Conservation (phyloP, 192 early-diverging fungal genomes). For the Linnemannia zychae region DNA sequence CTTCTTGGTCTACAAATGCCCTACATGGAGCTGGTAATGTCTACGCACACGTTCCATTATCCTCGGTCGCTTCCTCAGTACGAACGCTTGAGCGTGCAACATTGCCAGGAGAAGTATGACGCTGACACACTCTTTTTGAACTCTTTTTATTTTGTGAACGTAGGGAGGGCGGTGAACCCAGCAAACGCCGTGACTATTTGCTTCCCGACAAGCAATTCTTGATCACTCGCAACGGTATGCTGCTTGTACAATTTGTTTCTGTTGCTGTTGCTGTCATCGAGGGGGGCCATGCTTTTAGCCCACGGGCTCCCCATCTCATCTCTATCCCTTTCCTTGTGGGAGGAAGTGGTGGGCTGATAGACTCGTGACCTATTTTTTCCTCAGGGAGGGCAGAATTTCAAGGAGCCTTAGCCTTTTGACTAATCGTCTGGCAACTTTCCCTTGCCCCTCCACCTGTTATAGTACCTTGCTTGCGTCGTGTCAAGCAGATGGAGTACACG, state of each 20-base stretch:
- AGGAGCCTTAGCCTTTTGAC: constrained; percentile 28
- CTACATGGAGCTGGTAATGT: constrained; percentile 92
- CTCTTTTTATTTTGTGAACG: not conserved
- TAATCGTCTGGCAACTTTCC: not conserved
- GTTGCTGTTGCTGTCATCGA: not conserved
- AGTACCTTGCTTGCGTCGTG: constrained; percentile 93
- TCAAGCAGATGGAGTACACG: constrained; percentile 84
- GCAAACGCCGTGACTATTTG: constrained; percentile 89
- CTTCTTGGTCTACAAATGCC: constrained; percentile 98
- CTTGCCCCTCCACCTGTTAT: not conserved
- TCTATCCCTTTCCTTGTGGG: constrained; percentile 4
- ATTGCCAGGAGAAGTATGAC: not conserved
- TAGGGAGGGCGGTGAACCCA: constrained; percentile 70
- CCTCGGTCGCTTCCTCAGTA: no score
- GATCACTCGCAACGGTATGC: constrained; percentile 88
- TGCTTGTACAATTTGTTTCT: not conserved
- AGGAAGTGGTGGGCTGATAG: not conserved
- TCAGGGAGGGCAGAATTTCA: constrained; percentile 30
- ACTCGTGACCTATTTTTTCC: constrained; percentile 36
- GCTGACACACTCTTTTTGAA: not conserved
- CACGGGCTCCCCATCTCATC: constrained; percentile 8
- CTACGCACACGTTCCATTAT: not conserved
- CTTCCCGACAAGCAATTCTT: constrained; percentile 93
- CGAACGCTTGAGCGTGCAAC: not conserved
- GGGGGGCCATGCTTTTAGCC: not conserved